These are phyloP conservation scores for Cladosporium sp. DNA, from an alignment of 2,329 filamentous ascomycete species.

Conservation along the genomic window DNA sequence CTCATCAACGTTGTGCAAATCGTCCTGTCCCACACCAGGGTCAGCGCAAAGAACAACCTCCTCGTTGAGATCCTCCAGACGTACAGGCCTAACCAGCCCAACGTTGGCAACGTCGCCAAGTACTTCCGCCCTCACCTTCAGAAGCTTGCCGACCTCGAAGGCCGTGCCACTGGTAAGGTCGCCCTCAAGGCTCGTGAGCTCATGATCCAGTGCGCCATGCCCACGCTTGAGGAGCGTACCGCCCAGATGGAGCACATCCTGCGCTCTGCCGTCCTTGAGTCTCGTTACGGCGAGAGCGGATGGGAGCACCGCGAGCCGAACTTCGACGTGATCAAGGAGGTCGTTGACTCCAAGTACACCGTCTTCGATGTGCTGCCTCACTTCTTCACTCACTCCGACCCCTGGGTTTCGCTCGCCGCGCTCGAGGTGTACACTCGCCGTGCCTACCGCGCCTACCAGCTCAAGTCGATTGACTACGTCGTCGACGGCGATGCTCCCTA, in stretches of 20 bases:
- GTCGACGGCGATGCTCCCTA: conserved; percentile 74
- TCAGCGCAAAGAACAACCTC: conserved; percentile 91
- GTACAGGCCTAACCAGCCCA: conserved; percentile 92
- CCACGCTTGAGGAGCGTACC: conserved; percentile 90
- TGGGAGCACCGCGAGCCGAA: conserved; percentile 95
- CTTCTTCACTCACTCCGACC: conserved; percentile 92
- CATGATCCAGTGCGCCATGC: conserved; percentile 93
- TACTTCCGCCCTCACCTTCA: conserved; percentile 80
- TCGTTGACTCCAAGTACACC: conserved; percentile 97
- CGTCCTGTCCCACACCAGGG: conserved; percentile 89
- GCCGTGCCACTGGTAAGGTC: conserved; percentile 85
- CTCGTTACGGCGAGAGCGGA: conserved; percentile 94
- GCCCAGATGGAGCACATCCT: conserved; percentile 99
- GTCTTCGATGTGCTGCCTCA: conserved; percentile 94
- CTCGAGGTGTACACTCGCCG: conserved; percentile 95
- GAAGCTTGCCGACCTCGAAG: conserved; percentile 87
- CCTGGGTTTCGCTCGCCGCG: conserved; percentile 90
- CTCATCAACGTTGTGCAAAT: conserved; percentile 80
- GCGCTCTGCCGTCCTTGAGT: conserved; percentile 91
- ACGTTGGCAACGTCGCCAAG: conserved; percentile 83
- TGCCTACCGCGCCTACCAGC: conserved; percentile 91
- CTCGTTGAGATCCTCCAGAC: conserved; percentile 88
- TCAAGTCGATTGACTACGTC: conserved; percentile 87
- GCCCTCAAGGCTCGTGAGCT: conserved; percentile 96
- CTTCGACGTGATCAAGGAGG: conserved; percentile 89